Percentiles rank a stretch among this genome's conserved stretches.
These are phyloP conservation scores for Aureoboletus auriporus DNA, from an alignment of 768 basidiomycete species.

Conservation along the genomic window DNA sequence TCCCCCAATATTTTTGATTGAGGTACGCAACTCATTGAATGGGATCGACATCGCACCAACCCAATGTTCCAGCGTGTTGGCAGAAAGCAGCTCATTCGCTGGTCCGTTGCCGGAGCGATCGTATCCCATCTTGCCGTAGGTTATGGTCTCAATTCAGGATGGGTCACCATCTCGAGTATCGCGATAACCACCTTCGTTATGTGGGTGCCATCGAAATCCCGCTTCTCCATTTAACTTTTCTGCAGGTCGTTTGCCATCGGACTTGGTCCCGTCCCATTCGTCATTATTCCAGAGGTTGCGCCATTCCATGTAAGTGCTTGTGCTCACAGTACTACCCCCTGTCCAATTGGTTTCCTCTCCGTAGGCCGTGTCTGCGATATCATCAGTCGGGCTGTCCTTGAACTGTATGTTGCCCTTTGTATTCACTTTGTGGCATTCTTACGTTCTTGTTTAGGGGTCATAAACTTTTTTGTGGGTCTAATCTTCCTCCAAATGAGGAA, in stretches of 20 bases:
- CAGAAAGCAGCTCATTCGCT: conserved; percentile 59
- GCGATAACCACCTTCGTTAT: conserved; percentile 79
- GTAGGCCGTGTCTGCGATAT: conserved; percentile 77
- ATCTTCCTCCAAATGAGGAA: conserved; percentile 83
- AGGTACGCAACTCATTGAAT: conserved; percentile 41
- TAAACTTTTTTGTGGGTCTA: conserved; percentile 83
- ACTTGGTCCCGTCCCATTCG: conserved; percentile 88
- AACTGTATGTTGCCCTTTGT: conserved; percentile 49
- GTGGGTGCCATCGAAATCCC: conserved; percentile 37
- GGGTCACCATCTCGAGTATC: conserved; percentile 60
- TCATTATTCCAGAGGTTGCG: conserved; percentile 88
- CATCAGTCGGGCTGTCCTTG: conserved; percentile 67
- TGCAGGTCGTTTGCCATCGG: conserved; percentile 83
- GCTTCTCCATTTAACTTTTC: background rate
- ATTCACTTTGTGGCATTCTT: background rate
- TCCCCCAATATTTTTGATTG: conserved; percentile 83
- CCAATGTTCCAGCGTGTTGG: conserved; percentile 56
- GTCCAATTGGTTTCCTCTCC: background rate
- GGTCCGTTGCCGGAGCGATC: conserved; percentile 65
- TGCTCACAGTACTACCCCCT: background rate
- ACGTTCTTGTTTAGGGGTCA: conserved; percentile 53
- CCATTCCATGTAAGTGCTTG: conserved; percentile 60
- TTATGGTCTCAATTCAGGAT: conserved; percentile 60
- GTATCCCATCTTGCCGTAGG: conserved; percentile 65
- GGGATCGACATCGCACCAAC: conserved; percentile 1